phyloP scores from a whole-genome alignment of 352 stramenopile species.

The Phytophthora palmivora region DNA sequence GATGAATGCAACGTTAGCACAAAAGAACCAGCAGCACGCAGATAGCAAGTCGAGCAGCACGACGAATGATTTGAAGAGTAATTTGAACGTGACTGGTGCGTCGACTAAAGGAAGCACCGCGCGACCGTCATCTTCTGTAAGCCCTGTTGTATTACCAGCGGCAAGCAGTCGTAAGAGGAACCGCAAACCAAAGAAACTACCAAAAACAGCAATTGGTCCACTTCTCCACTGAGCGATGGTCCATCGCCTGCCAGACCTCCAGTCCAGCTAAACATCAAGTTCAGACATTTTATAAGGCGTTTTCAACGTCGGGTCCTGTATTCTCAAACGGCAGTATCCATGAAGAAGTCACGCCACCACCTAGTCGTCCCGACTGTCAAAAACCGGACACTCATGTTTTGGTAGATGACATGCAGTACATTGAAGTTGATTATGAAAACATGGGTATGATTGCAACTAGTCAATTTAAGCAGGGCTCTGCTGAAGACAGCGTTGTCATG shows the following conservation, averaged over 20 bases:
- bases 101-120: neutral
- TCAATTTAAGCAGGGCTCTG: neutral
- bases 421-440: constrained; percentile 19
- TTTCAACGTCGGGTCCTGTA: constrained; percentile 28
- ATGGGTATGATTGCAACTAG: constrained; percentile 10
- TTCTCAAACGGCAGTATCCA: constrained; percentile 13
- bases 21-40: constrained; percentile 2
- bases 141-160: constrained; percentile 2
- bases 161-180: constrained; percentile 36
- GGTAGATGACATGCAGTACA: constrained; percentile 33
- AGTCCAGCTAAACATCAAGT: constrained; percentile 10
- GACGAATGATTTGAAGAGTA: neutral
- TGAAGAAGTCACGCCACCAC: constrained; percentile 8
- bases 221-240: constrained; percentile 27
- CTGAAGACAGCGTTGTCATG: constrained; percentile 1
- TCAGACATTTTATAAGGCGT: constrained; percentile 28
- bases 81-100: constrained; percentile 1
- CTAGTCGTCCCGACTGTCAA: constrained; percentile 3
- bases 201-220: constrained; percentile 34
- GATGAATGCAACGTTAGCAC: neutral
- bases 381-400: constrained; percentile 19
- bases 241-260: constrained; percentile 16
- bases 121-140: constrained; percentile 10
- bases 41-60: neutral
- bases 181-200: constrained; percentile 44